Base-by-base conservation (phyloP, 352 stramenopile genomes). In the Aphanomyces invadans region DNA sequence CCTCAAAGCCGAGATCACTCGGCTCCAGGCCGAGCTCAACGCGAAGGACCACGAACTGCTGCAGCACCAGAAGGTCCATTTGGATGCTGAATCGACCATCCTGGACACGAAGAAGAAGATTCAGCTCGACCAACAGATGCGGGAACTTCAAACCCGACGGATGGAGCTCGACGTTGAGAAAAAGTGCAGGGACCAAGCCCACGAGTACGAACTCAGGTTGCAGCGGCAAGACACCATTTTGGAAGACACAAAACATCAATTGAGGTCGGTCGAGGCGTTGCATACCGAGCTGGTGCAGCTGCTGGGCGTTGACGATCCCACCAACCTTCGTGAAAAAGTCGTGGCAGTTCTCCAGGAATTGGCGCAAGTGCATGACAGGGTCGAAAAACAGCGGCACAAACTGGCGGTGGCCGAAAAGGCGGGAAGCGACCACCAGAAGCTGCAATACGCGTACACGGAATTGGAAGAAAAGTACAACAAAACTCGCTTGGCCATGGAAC, bases 1-100 rank as follows among this genome's bases (percentile, higher is more conserved):
- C 44, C 71, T 79, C 32, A 75, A 85, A 62, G 51, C 42, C 15
- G 77, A 88, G 49, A 77, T 83, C 67, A 63, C 75, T 23, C 64
- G 73, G 21, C 69, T 78, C 19, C 70, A 79, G 52, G 57, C 21
- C 17, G 68, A 81, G 21, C 28, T 76, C 31, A 63, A 57, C n/a
- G 17, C 39, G 12, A 19, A 28, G 21, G 60, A 67, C 31, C 26
- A 32, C 9, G 12, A 67, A 25, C 60, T 67, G 11, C 49, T 39
- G 5, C 59, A 65, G 46, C 59, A 65, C 9, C 42, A 53, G 28
- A 32, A 65, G 42, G 15, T 52, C 10, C 26, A 59, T 25, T 25
- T 65, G 55, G 32, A 51, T 25, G n/a, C 51, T 10, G 12, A 63
- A 42, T 31, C n/a, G 32, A 36, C 55, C 55, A 33, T 63, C 55